A percentile compares a stretch with the other conserved stretches of the same genome.
These are phyloP conservation scores for Fusarium nelsonii DNA, from an alignment of 2,329 filamentous ascomycete genomes.

Conservation along the genomic window DNA sequence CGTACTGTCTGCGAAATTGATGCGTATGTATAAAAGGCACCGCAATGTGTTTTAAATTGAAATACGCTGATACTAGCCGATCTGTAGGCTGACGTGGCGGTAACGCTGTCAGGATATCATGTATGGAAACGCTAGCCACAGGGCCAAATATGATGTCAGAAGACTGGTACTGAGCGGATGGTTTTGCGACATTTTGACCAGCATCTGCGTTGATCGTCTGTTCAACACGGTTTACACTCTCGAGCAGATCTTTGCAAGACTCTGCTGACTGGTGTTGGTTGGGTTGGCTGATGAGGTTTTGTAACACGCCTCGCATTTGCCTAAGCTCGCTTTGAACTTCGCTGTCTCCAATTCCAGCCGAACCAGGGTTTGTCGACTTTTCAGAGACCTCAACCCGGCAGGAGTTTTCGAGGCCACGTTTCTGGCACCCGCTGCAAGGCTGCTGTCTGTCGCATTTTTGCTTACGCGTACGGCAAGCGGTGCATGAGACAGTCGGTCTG, in stretches of 20 bases:
- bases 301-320: conserved; percentile 19
- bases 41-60: conserved; percentile 11
- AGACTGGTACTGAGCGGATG: not conserved
- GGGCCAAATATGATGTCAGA: conserved; percentile 3
- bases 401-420: not conserved
- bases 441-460: conserved; percentile 27
- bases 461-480: conserved; percentile 17
- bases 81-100: conserved; percentile 20
- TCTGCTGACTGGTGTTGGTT: not conserved
- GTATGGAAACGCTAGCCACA: not conserved
- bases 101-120: conserved; percentile 9
- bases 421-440: conserved; percentile 14
- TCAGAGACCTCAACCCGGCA: not conserved
- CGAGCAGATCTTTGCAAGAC: not conserved
- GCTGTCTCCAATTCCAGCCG: not conserved
- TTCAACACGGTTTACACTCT: not conserved
- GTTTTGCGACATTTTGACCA: too few relatives aligned
- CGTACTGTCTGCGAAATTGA: conserved; percentile 32
- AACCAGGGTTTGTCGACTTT: accelerated
- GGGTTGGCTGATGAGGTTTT: conserved; percentile 1
- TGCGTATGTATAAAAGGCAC: conserved; percentile 26
- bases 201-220: too few relatives aligned
- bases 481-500: conserved; percentile 12
- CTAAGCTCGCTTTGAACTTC: conserved; percentile 14
- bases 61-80: conserved; percentile 13